These are phyloP conservation scores for Cystobasidiopsis lactophilus DNA, from an alignment of 768 basidiomycete genomes.

Conservation along the genomic window DNA sequence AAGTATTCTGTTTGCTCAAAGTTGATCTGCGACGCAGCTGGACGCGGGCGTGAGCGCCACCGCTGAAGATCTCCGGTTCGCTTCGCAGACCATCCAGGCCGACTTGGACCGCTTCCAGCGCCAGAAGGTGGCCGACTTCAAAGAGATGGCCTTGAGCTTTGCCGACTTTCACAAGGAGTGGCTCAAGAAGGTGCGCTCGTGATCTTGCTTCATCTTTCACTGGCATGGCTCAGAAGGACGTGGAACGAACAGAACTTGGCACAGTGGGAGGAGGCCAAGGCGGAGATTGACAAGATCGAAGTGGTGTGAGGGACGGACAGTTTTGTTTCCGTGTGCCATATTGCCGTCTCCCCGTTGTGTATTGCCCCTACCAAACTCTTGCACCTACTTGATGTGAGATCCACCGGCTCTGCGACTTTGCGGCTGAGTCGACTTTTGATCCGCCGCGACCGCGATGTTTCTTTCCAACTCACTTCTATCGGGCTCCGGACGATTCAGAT, in stretches of 20 bases:
- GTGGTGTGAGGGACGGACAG: constrained; percentile 32
- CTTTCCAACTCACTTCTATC: too few relatives aligned
- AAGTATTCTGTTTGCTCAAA: not conserved
- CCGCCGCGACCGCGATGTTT: too few relatives aligned
- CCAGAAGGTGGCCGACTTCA: constrained; percentile 88
- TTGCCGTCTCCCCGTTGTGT: not conserved
- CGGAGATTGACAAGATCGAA: constrained; percentile 72
- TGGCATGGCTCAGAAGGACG: constrained; percentile 6
- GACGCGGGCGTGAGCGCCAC: constrained; percentile 85
- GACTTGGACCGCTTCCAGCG: constrained; percentile 95
- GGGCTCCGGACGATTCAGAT: too few relatives aligned
- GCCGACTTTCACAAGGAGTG: constrained; percentile 79
- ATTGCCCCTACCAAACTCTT: not conserved
- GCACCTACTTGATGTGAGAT: not conserved
- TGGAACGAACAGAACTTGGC: constrained; percentile 52
- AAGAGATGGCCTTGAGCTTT: constrained; percentile 82
- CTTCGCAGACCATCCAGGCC: constrained; percentile 85
- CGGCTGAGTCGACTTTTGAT: not conserved
- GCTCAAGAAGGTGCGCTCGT: constrained; percentile 61
- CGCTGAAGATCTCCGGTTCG: constrained; percentile 85
- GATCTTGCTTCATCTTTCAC: constrained; percentile 1
- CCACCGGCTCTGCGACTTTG: not conserved
- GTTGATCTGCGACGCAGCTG: constrained; percentile 34
- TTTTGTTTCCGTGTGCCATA: too few relatives aligned
- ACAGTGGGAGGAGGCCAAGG: constrained; percentile 89